A percentile compares a stretch with the other conserved stretches of the same genome.
Conservation (phyloP, 225 moss, liverwort and hornwort species). For the Asterella californica region DNA sequence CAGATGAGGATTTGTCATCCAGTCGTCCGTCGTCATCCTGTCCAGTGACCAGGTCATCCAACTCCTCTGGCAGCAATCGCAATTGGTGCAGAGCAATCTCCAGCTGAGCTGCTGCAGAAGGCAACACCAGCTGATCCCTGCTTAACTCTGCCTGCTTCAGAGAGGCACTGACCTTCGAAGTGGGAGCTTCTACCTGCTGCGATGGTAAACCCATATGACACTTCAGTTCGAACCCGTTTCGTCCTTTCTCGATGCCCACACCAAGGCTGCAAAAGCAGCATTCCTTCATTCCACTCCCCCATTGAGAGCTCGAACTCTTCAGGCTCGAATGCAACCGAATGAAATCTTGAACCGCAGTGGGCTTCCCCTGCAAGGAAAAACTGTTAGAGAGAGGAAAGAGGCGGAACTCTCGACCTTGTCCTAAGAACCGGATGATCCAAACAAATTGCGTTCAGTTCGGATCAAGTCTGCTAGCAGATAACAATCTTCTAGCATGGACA, state of each 20-base stretch:
- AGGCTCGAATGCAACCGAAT: conserved; percentile 1
- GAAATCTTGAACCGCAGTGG: neutral
- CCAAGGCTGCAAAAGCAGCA: conserved; percentile 7
- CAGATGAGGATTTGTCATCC: conserved; percentile 1
- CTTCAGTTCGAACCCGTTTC: conserved; percentile 10
- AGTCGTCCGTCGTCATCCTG: neutral
- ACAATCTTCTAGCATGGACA: neutral
- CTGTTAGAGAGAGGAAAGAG: neutral
- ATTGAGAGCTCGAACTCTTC: neutral
- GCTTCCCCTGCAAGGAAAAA: conserved; percentile 9
- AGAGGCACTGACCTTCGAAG: conserved; percentile 15
- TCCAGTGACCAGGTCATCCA: conserved; percentile 5
- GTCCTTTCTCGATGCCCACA: neutral
- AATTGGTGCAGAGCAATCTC: conserved; percentile 32
- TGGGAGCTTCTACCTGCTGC: conserved; percentile 9
- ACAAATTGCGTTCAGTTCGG: neutral
- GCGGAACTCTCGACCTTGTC: neutral
- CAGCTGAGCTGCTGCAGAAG: conserved; percentile 24
- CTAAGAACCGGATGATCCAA: neutral
- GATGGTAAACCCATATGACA: conserved; percentile 16
- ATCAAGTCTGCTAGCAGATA: neutral
- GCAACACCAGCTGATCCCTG: conserved; percentile 11
- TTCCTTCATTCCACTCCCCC: conserved; percentile 11
- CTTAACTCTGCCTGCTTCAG: conserved; percentile 18
- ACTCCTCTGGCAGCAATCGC: conserved; percentile 17